phyloP scores from a whole-genome alignment of 192 early-diverging fungal species.

The Linnemannia zychae region DNA sequence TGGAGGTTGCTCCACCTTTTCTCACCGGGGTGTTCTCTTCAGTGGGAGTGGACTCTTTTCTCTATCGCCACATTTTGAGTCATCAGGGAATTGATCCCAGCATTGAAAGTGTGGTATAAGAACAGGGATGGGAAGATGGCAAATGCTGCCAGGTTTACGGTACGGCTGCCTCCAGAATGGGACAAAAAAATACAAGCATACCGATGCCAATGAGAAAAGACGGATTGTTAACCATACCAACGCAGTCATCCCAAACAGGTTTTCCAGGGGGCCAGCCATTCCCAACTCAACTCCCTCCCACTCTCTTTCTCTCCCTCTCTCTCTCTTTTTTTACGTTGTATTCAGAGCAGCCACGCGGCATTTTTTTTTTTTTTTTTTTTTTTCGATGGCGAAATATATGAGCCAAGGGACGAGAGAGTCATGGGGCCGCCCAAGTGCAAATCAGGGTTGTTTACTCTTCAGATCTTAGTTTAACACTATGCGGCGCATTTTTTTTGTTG shows the following conservation, averaged over 20 bases:
- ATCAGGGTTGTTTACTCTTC: neutral
- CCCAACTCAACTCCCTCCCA: neutral
- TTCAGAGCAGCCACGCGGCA: slow-evolving; percentile 6
- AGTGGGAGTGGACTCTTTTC: neutral
- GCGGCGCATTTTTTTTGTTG: neutral
- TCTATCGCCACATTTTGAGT: neutral
- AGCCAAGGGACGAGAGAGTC: neutral
- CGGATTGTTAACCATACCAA: neutral
- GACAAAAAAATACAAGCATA: neutral
- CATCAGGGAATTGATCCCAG: neutral
- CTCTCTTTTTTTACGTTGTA: neutral
- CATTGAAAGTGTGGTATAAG: neutral
- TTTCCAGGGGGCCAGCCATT: no score
- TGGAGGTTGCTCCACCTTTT: neutral
- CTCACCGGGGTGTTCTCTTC: neutral
- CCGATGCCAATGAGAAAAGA: neutral
- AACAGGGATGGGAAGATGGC: slow-evolving; percentile 3
- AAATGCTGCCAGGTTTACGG: neutral
- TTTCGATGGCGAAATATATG: neutral
- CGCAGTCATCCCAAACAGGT: neutral
- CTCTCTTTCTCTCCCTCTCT: neutral
- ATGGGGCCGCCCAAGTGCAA: neutral
- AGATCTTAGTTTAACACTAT: neutral
- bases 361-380: neutral
- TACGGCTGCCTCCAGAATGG: neutral